Percentiles rank a stretch among this genome's conserved stretches.
Evolutionary conservation across 257 asterid species (phyloP).

Genomic region (Forsythia viridissima): DNA sequence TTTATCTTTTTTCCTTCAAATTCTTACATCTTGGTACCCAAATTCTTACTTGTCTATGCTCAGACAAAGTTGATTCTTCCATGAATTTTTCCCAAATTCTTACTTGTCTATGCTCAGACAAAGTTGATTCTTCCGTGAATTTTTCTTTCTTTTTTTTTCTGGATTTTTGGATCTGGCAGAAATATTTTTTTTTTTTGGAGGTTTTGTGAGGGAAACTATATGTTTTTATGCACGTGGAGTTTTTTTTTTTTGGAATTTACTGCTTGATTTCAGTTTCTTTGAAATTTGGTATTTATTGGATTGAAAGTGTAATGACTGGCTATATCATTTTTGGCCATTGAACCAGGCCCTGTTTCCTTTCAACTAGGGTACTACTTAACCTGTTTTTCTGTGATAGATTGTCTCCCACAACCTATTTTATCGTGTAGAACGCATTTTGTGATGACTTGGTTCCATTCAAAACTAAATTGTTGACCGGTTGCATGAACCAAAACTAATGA

Average conservation of each 20-base stretch:
- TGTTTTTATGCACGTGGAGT: not conserved
- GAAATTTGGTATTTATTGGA: not conserved
- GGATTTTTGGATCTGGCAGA: not conserved
- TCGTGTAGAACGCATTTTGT: too few relatives aligned
- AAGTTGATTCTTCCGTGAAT: constrained; percentile 36
- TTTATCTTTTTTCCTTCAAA: constrained; percentile 51
- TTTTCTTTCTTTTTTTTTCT: not conserved
- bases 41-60: constrained; percentile 25
- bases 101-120: constrained; percentile 27
- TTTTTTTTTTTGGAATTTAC: not conserved
- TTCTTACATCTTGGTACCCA: constrained; percentile 28
- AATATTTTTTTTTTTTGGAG: too few relatives aligned
- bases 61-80: constrained; percentile 34
- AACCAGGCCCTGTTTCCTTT: not conserved
- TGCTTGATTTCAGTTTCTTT: not conserved
- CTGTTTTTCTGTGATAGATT: not conserved
- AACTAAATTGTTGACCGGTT: too few relatives aligned
- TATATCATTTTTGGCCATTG: not conserved
- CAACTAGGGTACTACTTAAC: not conserved
- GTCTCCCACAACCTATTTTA: not conserved
- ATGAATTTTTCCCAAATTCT: constrained; percentile 25
- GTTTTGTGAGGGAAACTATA: not conserved
- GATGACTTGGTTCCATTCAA: too few relatives aligned
- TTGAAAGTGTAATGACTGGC: not conserved
- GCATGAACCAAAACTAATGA: too few relatives aligned